Base-by-base conservation (phyloP, 78 protist species). In the Creolimax fragrantissima region DNA sequence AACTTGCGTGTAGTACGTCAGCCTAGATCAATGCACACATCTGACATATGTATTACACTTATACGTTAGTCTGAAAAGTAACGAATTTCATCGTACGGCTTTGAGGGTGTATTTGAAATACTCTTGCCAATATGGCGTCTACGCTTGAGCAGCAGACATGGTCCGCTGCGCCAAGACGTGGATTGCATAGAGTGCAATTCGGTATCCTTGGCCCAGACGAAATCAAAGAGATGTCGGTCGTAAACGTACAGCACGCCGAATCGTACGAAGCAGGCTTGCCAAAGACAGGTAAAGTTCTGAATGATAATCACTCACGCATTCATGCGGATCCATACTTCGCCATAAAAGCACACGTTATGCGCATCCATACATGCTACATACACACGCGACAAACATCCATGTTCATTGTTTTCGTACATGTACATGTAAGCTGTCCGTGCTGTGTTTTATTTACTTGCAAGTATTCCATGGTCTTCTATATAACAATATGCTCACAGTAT, bases 131-230 rank as follows among this genome's bases (percentile, higher is more conserved):
- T 37, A 84, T n/a, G 35, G 88, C 88, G 35, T 17, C 24, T 7
- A 84, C 24, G 7, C 35, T n/a, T 2, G 43, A 84, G 86, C 86
- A 83, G 7, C 86, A 83, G 2, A 83, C 7, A 24, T 24, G 37
- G 41, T 35, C 43, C 36, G 35, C 86, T 24, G 93, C 93, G 32
- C 91, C 88, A 3, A 41, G 35, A 37, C 90, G 95, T 47, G 91
- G 90, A 41, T 93, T 96, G 24, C 47, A 92, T 36, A 88, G 42
- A 5, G 93, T 97, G 11, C 97, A 97, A 85, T 97, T 97, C 67
- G 96, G 96, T 35, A 93, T 96, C 32, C 94, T 97, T n/a, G 74
- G 94, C 58, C 98, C 98, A 37, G 97, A 96, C 35, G 95, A 95
- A 43, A 95, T 97, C 37, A 90, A 42, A 44, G 84, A 90, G 37